Base-by-base conservation (phyloP, 345 rosid species). In the Melaleuca alternifolia region DNA sequence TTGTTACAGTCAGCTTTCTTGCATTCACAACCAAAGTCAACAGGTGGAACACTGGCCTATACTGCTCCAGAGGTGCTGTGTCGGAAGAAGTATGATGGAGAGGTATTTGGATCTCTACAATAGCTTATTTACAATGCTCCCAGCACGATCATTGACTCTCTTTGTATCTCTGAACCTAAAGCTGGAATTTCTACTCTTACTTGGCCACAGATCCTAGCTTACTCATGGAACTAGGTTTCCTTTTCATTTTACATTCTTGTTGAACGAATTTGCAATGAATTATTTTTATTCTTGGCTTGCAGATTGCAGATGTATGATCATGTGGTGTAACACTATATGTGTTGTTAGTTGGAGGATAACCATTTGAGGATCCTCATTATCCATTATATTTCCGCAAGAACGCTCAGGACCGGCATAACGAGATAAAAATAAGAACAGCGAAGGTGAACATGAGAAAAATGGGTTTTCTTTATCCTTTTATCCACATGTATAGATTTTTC, bases 261-360 rank as follows among this genome's bases (percentile, higher is more conserved):
- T 37, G 48, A 20, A 71, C 7, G 14, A 71, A 37, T 71, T 65
- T 71, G 81, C 48, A 71, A 5, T 71, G 24, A 33, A 21, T 71
- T 18, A 71, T 71, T 24, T 59, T 48, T 30, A 41, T 50, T 56
- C 30, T 51, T 86, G 81, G 37, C 79, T 76, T 54, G 53, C 82
- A 50, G 97, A 90, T 89, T 88, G 91, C 96, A 84, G 97, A 95
- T 92, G 96, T 95, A 83, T 95, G 97, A 96, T 95, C 97, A 6
- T 93, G 96, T 89, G 97, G 96, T 50, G 97, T 95, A 87, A 95
- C 97, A 10, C 84, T 95, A 41, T 95, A 94, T 54, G 96, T 95
- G 86, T 94, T 95, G 97, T 89, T 95, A 89, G 95, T 95, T 23
- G 97, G 97, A 85, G 92, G 93, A 57, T 93, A 95, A 89, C 97